These are phyloP conservation scores for Raphidocelis subcapitata DNA, from an alignment of 139 green algal species.

Conservation along the genomic window DNA sequence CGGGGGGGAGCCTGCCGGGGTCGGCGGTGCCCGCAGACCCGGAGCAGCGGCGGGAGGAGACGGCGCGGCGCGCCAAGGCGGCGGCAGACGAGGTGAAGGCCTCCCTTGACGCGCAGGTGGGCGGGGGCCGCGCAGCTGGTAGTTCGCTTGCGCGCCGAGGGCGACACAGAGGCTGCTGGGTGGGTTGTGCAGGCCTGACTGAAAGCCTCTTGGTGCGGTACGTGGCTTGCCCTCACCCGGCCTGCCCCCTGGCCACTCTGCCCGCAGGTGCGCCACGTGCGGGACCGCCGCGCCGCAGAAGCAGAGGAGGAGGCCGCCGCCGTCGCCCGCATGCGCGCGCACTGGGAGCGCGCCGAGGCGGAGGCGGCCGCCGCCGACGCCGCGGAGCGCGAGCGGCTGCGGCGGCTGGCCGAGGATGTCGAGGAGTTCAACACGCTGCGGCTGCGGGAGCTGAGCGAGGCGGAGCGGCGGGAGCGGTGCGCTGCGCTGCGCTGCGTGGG, in stretches of 20 bases:
- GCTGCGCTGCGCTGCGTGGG: too few relatives aligned
- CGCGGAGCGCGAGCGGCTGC: constrained; percentile 38
- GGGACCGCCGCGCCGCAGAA: constrained; percentile 38
- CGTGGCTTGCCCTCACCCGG: too few relatives aligned
- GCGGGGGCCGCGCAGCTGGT: too few relatives aligned
- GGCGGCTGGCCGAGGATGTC: constrained; percentile 45
- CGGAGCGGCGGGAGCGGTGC: constrained; percentile 43
- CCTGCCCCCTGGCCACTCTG: too few relatives aligned
- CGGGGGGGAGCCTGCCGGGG: too few relatives aligned
- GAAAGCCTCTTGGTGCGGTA: too few relatives aligned
- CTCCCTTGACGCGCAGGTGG: constrained; percentile 50
- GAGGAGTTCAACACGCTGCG: constrained; percentile 58
- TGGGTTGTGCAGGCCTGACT: too few relatives aligned
- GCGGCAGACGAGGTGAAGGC: constrained; percentile 25
- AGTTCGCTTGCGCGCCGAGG: too few relatives aligned
- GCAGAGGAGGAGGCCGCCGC: constrained; percentile 28
- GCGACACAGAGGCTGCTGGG: too few relatives aligned
- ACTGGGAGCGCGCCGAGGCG: constrained; percentile 28
- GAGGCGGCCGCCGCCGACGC: constrained; percentile 37
- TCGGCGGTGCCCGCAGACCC: too few relatives aligned
- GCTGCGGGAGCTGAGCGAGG: constrained; percentile 45
- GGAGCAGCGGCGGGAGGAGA: too few relatives aligned
- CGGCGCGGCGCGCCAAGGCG: constrained; percentile 31
- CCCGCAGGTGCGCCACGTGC: constrained; percentile 31
- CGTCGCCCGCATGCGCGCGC: constrained; percentile 39